Conservation (phyloP, 495 filamentous ascomycete species). For the Aspergillus kassunensis region DNA sequence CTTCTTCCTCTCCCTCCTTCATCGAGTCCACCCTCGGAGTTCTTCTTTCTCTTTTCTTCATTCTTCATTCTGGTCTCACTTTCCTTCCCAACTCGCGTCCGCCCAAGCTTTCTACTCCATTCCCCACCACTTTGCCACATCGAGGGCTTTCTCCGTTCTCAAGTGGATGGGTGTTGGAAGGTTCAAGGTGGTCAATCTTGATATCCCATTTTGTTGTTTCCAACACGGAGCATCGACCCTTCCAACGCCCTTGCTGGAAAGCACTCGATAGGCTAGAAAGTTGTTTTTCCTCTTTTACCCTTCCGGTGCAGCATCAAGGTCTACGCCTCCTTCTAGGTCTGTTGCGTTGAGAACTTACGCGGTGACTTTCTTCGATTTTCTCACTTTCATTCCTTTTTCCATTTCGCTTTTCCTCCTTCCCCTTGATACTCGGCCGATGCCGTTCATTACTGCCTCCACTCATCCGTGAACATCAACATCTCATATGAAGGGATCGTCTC, state of each 20-base stretch:
- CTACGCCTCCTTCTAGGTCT: background rate
- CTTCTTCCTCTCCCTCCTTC: constrained; percentile 18
- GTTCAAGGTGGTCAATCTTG: constrained; percentile 18
- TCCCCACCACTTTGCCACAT: constrained; percentile 6
- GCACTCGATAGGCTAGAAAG: background rate
- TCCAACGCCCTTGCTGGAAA: constrained; percentile 23
- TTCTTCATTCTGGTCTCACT: background rate
- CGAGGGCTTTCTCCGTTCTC: constrained; percentile 7
- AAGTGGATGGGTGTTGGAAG: constrained; percentile 16
- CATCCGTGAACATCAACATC: constrained; percentile 14
- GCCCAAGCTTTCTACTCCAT: background rate
- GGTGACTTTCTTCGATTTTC: background rate
- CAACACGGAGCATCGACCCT: constrained; percentile 12
- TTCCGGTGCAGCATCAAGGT: background rate
- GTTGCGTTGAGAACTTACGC: background rate
- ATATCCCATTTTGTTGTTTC: constrained; percentile 18
- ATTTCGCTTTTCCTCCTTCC: background rate
- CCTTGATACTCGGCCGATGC: constrained; percentile 23
- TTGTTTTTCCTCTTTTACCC: background rate
- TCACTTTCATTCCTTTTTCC: background rate
- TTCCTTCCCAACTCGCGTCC: background rate
- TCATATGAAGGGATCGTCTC: constrained; percentile 23
- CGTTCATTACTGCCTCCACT: constrained; percentile 13
- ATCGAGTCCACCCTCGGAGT: constrained; percentile 10
- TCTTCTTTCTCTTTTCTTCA: constrained; percentile 7